phyloP scores from a whole-genome alignment of 805 yeast genomes.

The Myxozyma monticola region DNA sequence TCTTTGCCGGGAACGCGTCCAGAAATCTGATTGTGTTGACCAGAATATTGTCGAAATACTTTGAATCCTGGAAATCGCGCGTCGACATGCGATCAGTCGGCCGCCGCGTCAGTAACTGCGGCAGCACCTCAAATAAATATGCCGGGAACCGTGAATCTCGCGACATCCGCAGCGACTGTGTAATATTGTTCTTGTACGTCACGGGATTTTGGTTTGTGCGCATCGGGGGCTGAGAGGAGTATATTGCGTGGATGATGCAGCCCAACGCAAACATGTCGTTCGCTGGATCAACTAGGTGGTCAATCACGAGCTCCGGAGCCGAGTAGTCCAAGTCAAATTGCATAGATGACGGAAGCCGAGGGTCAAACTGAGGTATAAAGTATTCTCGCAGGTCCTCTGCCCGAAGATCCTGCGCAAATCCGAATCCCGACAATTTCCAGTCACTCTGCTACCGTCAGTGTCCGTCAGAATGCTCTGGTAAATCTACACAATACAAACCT shows the following conservation, averaged over 20 bases:
- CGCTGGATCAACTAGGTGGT: constrained; percentile 59
- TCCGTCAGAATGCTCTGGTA: not conserved
- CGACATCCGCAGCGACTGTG: constrained; percentile 41
- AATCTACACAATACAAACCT: constrained; percentile 14
- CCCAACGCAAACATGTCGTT: constrained; percentile 88
- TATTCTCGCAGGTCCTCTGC: constrained; percentile 55
- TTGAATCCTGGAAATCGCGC: constrained; percentile 67
- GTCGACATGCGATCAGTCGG: constrained; percentile 60
- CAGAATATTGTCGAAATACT: constrained; percentile 78
- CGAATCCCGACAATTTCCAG: constrained; percentile 89
- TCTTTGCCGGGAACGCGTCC: constrained; percentile 79
- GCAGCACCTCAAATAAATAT: constrained; percentile 50
- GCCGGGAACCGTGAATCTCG: constrained; percentile 58
- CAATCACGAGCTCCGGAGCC: constrained; percentile 81
- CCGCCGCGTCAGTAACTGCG: constrained; percentile 56
- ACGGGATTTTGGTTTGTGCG: constrained; percentile 54
- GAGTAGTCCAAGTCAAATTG: constrained; percentile 69
- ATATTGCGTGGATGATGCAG: constrained; percentile 67
- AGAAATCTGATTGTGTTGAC: constrained; percentile 76
- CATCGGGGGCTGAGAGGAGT: constrained; percentile 51
- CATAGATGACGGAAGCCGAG: constrained; percentile 71
- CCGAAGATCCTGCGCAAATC: constrained; percentile 46
- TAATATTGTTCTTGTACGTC: constrained; percentile 45
- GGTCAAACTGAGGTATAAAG: constrained; percentile 69
- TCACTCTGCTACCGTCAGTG: constrained; percentile 57